Conservation (phyloP, 2,329 filamentous ascomycete genomes). For the Claviceps arundinis region DNA sequence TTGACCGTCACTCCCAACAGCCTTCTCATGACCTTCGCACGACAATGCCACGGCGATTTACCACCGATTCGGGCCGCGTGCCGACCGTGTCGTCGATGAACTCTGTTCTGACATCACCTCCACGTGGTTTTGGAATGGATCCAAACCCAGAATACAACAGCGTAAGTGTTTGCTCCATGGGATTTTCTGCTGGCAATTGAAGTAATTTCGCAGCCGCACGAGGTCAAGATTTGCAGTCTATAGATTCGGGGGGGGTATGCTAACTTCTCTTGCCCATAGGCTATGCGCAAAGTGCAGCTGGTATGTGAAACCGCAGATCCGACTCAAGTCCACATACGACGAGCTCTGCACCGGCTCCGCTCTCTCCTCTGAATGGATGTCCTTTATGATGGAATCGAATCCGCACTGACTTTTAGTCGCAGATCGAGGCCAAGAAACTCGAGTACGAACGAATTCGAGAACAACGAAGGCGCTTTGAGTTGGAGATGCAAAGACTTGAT, state of each 20-base stretch:
- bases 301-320: conserved; percentile 36
- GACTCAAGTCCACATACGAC: not conserved
- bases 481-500: conserved; percentile 82
- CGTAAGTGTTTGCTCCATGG: conserved; percentile 16
- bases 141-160: conserved; percentile 34
- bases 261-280: conserved; percentile 24
- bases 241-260: not conserved
- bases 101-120: conserved; percentile 32
- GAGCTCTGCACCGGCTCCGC: not conserved
- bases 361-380: not conserved
- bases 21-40: conserved; percentile 54
- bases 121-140: conserved; percentile 30
- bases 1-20: conserved; percentile 43
- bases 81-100: conserved; percentile 51
- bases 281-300: conserved; percentile 62
- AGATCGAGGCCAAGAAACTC: conserved; percentile 89
- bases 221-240: not conserved
- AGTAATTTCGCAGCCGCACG: not conserved
- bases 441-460: conserved; percentile 87
- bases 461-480: conserved; percentile 79
- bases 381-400: not conserved
- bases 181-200: not conserved
- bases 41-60: conserved; percentile 81
- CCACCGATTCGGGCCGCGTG: conserved; percentile 76
- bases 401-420: conserved; percentile 6